A percentile compares a stretch with the other conserved stretches of the same genome.
phyloP scores from a whole-genome alignment of 148 eudicot species.

The Silene latifolia region DNA sequence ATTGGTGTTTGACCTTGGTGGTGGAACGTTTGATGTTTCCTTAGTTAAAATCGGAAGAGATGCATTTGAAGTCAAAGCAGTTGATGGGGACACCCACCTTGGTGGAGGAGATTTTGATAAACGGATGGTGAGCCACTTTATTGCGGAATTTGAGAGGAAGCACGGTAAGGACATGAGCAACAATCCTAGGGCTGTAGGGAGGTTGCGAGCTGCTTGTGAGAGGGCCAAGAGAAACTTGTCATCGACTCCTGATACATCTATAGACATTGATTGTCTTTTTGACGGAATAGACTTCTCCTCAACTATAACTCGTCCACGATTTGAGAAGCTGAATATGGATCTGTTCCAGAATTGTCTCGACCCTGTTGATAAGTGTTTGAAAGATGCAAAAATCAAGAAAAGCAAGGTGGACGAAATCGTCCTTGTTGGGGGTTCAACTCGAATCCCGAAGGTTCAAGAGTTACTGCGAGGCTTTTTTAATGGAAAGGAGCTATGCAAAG shows the following conservation, averaged over 20 bases:
- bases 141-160: conserved; percentile 11
- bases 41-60: not conserved
- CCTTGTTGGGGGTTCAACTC: conserved; percentile 27
- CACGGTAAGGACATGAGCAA: conserved; percentile 6
- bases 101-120: not conserved
- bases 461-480: not conserved
- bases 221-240: conserved; percentile 8
- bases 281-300: conserved; percentile 9
- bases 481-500: not conserved
- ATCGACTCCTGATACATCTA: conserved; percentile 1
- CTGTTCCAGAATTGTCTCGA: conserved; percentile 9
- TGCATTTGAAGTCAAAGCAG: conserved; percentile 2
- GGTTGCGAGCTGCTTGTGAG: conserved; percentile 2
- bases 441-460: conserved; percentile 21
- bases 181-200: conserved; percentile 2
- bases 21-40: conserved; percentile 10
- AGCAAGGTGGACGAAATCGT: conserved; percentile 2
- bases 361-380: conserved; percentile 13
- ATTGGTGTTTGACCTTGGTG: not conserved
- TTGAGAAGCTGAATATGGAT: conserved; percentile 16
- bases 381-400: conserved; percentile 2
- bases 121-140: conserved; percentile 2
- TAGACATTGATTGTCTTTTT: not conserved
- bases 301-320: not conserved
- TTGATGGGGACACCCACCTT: not conserved